Evolutionary conservation across 306 rosid species (phyloP).

Genomic region (Castanea crenata): DNA sequence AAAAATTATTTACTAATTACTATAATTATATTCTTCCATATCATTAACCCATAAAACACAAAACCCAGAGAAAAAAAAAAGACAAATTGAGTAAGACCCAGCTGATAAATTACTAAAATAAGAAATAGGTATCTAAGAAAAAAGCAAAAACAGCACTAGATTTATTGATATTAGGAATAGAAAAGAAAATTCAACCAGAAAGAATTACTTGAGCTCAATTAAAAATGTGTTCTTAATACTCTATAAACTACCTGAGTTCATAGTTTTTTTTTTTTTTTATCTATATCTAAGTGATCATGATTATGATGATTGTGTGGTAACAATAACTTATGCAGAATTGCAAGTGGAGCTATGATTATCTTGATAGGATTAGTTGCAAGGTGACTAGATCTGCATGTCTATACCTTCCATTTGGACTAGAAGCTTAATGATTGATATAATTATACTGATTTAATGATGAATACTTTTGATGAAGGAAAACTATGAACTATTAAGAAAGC

Average conservation of each 20-base stretch:
- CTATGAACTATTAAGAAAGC: no score
- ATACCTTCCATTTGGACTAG: no score
- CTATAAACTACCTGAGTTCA: neutral
- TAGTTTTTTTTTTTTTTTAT: neutral
- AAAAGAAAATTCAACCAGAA: no score
- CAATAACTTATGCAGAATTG: constrained; percentile 52
- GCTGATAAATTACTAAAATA: neutral
- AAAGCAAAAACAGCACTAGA: constrained; percentile 20
- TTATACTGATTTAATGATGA: no score
- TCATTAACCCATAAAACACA: neutral
- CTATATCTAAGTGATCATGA: neutral
- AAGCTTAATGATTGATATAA: no score
- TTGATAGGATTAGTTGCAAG: constrained; percentile 63
- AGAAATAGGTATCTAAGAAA: constrained; percentile 14
- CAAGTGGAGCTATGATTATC: constrained; percentile 71
- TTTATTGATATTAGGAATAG: constrained; percentile 23
- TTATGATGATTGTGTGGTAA: neutral
- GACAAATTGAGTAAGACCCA: constrained; percentile 17
- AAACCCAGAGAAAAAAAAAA: constrained; percentile 18
- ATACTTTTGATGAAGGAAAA: no score
- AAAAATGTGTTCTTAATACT: neutral
- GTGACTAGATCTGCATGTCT: constrained; percentile 56
- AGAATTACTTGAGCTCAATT: no score
- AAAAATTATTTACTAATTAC: neutral
- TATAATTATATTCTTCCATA: neutral